Conservation (phyloP, 495 filamentous ascomycete genomes). For the Parathielavia hyrcaniae region DNA sequence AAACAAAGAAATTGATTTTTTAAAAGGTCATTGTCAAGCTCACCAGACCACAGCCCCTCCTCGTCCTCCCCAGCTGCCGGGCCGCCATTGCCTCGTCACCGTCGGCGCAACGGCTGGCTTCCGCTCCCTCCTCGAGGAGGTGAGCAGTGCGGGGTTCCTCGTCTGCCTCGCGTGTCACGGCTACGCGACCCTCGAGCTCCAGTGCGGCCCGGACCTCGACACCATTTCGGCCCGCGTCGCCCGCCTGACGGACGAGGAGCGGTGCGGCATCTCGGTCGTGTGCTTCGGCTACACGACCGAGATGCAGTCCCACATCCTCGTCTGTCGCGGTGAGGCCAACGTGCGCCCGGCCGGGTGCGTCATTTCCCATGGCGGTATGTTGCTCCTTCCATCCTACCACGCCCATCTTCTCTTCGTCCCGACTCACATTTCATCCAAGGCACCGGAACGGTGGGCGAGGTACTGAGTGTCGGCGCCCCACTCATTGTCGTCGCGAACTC, state of each 20-base stretch:
- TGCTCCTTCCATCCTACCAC: not conserved
- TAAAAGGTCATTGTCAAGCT: not conserved
- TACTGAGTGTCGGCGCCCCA: slow-evolving; percentile 56
- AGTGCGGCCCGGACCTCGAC: slow-evolving; percentile 59
- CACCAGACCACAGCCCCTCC: not conserved
- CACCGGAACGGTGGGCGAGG: slow-evolving; percentile 83
- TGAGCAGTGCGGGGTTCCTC: slow-evolving; percentile 57
- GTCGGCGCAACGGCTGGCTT: slow-evolving; percentile 89
- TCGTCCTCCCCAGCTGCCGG: not conserved
- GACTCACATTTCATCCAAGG: slow-evolving; percentile 45
- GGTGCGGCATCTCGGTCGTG: slow-evolving; percentile 42
- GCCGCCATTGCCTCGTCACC: slow-evolving; percentile 59
- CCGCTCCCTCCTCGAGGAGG: slow-evolving; percentile 57
- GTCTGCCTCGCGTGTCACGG: slow-evolving; percentile 43
- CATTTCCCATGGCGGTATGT: slow-evolving; percentile 81
- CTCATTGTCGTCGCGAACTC: slow-evolving; percentile 84
- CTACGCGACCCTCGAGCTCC: slow-evolving; percentile 64
- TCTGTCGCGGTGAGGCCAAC: slow-evolving; percentile 28
- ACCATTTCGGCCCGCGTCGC: slow-evolving; percentile 26
- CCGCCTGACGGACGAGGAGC: slow-evolving; percentile 12
- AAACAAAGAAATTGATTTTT: not conserved
- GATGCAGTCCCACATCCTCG: slow-evolving; percentile 50
- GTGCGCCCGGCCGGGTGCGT: slow-evolving; percentile 54
- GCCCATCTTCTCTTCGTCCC: not conserved
- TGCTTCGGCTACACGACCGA: slow-evolving; percentile 61